These are phyloP conservation scores for Botrytis medusae DNA, from an alignment of 2,329 filamentous ascomycete species.

Conservation along the genomic window DNA sequence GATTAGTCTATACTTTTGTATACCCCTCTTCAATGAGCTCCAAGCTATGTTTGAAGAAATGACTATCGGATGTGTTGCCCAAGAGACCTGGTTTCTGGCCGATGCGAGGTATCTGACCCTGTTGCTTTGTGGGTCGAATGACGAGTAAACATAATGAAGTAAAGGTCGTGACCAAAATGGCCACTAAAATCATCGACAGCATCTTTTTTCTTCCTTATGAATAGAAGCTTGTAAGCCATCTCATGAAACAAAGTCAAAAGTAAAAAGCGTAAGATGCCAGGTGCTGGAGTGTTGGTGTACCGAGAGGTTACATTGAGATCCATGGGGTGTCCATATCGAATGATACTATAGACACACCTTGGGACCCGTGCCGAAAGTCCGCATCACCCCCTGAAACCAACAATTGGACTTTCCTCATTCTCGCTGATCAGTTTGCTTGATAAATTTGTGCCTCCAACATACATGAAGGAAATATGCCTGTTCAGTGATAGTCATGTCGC, in stretches of 20 bases:
- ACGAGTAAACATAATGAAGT: background rate
- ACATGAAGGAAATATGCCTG: background rate
- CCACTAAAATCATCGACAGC: background rate
- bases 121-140: background rate
- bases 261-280: background rate
- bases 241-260: background rate
- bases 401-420: background rate
- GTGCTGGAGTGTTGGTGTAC: background rate
- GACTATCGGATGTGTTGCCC: background rate
- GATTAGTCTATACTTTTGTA: background rate
- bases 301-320: background rate
- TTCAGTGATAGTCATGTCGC: background rate
- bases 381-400: background rate
- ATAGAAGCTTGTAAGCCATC: background rate
- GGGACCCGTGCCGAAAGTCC: background rate
- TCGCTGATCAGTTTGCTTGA: background rate
- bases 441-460: background rate
- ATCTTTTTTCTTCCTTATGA: background rate
- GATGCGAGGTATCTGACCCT: background rate
- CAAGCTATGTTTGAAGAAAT: conserved; percentile 6
- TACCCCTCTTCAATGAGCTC: background rate
- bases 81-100: conserved; percentile 1
- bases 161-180: background rate
- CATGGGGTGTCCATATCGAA: background rate
- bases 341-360: background rate